A percentile compares a stretch with the other conserved stretches of the same genome.
phyloP scores from a whole-genome alignment of 108 stramenopile species.

The Parietichytrium sp. region DNA sequence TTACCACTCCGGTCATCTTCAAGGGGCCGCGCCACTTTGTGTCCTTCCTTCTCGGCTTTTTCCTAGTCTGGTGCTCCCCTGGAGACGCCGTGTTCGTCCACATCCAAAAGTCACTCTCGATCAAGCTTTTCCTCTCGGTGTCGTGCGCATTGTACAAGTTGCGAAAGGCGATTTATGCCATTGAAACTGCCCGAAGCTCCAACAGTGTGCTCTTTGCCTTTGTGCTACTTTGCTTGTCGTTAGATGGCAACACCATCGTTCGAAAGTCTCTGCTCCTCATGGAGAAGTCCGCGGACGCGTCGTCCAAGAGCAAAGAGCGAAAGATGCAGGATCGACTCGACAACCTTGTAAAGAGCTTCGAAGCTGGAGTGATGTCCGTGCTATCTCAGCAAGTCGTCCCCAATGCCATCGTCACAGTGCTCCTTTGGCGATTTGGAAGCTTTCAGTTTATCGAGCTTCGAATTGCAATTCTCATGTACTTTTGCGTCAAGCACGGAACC shows the following conservation, averaged over 20 bases:
- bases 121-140: not conserved
- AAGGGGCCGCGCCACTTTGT: constrained; percentile 37
- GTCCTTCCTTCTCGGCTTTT: not conserved
- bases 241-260: not conserved
- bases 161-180: constrained; percentile 16
- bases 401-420: not conserved
- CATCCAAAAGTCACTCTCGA: not conserved
- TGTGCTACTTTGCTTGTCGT: not conserved
- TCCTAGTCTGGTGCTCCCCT: constrained; percentile 14
- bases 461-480: not conserved
- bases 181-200: not conserved
- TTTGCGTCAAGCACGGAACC: not conserved
- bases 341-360: not conserved
- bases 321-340: not conserved
- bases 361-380: not conserved
- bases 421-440: not conserved
- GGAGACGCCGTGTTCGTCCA: not conserved
- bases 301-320: not conserved
- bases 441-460: constrained; percentile 28
- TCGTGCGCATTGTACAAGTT: constrained; percentile 35
- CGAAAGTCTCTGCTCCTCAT: not conserved
- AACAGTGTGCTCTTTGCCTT: constrained; percentile 14
- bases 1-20: constrained; percentile 31
- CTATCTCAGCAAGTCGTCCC: not conserved
- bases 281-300: not conserved